These are phyloP conservation scores for Triangularia setosa DNA, from an alignment of 2,329 filamentous ascomycete genomes.

Conservation along the genomic window DNA sequence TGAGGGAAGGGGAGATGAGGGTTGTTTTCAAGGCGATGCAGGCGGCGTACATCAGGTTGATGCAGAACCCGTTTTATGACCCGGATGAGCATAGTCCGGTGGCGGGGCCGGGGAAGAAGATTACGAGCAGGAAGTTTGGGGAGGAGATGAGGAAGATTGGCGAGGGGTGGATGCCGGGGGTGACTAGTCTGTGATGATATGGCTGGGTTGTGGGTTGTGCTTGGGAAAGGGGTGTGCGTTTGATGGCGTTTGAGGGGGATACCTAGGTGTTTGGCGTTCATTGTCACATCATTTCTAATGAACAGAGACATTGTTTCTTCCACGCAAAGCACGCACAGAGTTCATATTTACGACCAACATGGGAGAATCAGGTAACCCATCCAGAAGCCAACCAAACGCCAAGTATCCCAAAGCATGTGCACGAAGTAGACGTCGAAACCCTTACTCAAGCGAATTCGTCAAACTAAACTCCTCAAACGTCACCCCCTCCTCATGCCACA, in stretches of 20 bases:
- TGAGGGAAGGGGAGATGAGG: conserved; percentile 84
- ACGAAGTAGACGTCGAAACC: neutral
- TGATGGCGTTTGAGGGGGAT: conserved; percentile 6
- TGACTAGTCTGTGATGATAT: conserved; percentile 50
- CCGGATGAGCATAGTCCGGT: conserved; percentile 75
- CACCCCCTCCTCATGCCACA: conserved; percentile 34
- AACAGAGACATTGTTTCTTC: too few species aligned
- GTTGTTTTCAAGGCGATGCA: conserved; percentile 89
- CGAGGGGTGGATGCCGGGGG: conserved; percentile 75
- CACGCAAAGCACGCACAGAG: too few species aligned
- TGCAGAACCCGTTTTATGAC: conserved; percentile 93
- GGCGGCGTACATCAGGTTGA: conserved; percentile 79
- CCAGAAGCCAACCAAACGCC: neutral
- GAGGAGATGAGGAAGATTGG: conserved; percentile 83
- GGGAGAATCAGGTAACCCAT: neutral
- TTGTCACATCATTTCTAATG: too few species aligned
- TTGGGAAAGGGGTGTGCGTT: too few species aligned
- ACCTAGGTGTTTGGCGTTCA: neutral
- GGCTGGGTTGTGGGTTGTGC: neutral
- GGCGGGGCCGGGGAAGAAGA: conserved; percentile 59
- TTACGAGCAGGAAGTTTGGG: conserved; percentile 76
- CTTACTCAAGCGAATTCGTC: conserved; percentile 21
- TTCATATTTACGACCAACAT: too few species aligned
- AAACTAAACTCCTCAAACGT: conserved; percentile 40
- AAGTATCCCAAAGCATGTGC: too few species aligned